Evolutionary conservation across 2,329 filamentous ascomycete genomes (phyloP).

Genomic region (Cytospora leucostoma): DNA sequence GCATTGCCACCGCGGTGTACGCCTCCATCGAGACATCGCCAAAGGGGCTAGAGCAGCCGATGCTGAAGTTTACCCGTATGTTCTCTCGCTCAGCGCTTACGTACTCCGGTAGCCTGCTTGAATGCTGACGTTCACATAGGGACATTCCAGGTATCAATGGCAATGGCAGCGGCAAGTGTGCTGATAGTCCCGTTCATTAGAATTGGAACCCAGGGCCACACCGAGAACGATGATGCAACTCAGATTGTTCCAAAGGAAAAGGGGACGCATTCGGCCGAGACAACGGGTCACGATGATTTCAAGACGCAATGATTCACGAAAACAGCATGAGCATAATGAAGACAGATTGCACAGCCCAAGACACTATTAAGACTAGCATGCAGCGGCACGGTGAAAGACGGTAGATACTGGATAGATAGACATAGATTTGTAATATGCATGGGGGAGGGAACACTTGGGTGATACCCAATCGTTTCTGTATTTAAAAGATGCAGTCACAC

Average conservation of each 20-base stretch:
- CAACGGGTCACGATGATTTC: not conserved
- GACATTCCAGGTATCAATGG: slow-evolving; percentile 52
- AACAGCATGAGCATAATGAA: not conserved
- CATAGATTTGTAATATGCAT: not conserved
- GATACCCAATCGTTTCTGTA: not conserved
- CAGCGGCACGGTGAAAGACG: not conserved
- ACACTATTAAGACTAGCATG: not conserved
- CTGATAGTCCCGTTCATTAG: slow-evolving; percentile 53
- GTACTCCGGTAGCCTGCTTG: no score
- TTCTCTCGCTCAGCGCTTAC: no score
- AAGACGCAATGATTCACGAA: not conserved
- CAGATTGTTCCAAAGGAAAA: not conserved
- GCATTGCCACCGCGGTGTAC: slow-evolving; percentile 63
- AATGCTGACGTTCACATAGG: slow-evolving; percentile 23
- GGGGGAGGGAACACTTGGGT: not conserved
- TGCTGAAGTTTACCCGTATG: slow-evolving; percentile 48
- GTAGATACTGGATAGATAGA: not conserved
- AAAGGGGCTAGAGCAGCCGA: slow-evolving; percentile 40
- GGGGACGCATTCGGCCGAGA: not conserved
- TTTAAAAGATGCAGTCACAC: not conserved
- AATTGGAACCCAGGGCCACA: slow-evolving; percentile 53
- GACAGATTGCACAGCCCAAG: not conserved
- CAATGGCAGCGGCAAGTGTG: slow-evolving; percentile 45
- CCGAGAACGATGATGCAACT: not conserved
- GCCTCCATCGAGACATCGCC: slow-evolving; percentile 46